Base-by-base conservation (phyloP, 2,329 filamentous ascomycete species). In the Aspergillus pseudoviridinutans region DNA sequence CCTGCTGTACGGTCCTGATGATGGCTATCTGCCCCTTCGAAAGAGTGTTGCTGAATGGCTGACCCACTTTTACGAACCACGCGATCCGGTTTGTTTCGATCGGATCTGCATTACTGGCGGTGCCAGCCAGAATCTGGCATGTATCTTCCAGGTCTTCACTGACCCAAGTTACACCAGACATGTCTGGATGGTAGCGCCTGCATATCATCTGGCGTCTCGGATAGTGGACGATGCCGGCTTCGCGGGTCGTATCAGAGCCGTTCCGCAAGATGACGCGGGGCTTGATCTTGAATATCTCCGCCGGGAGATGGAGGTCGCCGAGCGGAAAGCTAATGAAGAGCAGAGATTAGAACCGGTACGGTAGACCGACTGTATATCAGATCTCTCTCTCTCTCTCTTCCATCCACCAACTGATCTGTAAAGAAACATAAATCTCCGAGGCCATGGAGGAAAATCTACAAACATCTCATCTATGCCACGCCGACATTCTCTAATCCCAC, bases 401-500 rank as follows among this genome's bases (percentile, higher is more conserved):
- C 50, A 32, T 25, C 32, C 20, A 47, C 54, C n/a, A 29, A 54
- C 49, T 58, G 32, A 52, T 38, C 44, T n/a, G 24, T 55, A 55
- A 59, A 82, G 80, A 78, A 74, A 51, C 74, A 82, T 65, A 92
- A 91, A 69, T 78, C 79, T 1, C 71, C 78, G 0, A 79, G 82
- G 20, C 78, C 84, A 14, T 81, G 84, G 75, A 82, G 86, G 42
- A 96, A 96, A 68, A 83, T 90, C 55, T 97, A 96, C 77, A 87
- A 87, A 55, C 90, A 97, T 70, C 72, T 97, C 64, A 88, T 99
- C 65, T 97, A 97, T 72, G 85, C 86, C 32, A 92, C 96, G 14
- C 91, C 94, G 0, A 91, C 91, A 0, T 95, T 92, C 72, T 86
- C 90, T 51, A 97, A 97, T 69, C 94, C 94, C 0, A 92, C 89